Percentiles rank a stretch among this genome's conserved stretches.
Evolutionary conservation across 148 eudicot species (phyloP).

Genomic region (Persicaria tinctoria): DNA sequence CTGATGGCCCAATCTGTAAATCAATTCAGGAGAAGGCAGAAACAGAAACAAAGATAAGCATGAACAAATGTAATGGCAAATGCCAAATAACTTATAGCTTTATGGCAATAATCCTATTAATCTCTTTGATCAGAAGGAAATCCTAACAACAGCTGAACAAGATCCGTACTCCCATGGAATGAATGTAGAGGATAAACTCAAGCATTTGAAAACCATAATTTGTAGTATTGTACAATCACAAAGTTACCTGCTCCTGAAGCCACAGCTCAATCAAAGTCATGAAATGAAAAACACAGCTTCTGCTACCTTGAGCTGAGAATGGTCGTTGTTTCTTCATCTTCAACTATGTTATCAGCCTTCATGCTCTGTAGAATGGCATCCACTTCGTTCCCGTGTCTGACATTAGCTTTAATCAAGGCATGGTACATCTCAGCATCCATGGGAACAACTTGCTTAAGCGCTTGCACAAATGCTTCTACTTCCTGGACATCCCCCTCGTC

Average conservation of each 20-base stretch:
- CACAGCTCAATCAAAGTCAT: not conserved
- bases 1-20: not conserved
- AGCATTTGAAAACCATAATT: not conserved
- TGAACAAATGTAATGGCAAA: not conserved
- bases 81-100: too few relatives aligned
- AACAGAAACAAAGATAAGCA: not conserved
- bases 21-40: not conserved
- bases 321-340: constrained; percentile 22
- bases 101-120: not conserved
- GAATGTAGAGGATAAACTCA: not conserved
- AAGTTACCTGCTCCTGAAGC: not conserved
- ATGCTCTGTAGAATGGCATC: constrained; percentile 25
- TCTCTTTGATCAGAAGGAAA: not conserved
- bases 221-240: not conserved
- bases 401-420: constrained; percentile 19
- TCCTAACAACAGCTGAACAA: not conserved
- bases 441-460: constrained; percentile 21
- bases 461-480: constrained; percentile 34
- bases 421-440: constrained; percentile 22
- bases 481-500: constrained; percentile 27
- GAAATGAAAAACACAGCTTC: not conserved
- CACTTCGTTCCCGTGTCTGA: constrained; percentile 17
- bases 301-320: constrained; percentile 7
- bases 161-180: not conserved
- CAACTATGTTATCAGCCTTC: constrained; percentile 24